phyloP scores from a whole-genome alignment of 768 basidiomycete species.

The Leccinum barrowsii region DNA sequence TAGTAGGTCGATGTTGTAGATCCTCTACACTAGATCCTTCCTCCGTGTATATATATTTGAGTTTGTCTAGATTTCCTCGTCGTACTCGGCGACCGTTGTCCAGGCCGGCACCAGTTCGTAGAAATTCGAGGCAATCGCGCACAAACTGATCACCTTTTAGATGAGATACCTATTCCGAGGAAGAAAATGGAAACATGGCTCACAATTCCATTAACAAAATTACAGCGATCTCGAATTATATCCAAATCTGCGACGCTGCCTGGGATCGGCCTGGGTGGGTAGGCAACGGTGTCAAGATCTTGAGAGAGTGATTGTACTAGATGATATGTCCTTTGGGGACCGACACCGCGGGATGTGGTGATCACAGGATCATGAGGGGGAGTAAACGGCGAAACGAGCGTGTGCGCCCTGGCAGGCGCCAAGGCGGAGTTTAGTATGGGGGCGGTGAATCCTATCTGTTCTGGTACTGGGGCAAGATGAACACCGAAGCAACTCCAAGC shows the following conservation, averaged over 20 bases:
- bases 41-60: conserved; percentile 82
- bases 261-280: conserved; percentile 78
- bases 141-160: conserved; percentile 58
- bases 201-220: conserved; percentile 73
- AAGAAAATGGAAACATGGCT: background rate
- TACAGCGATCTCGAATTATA: conserved; percentile 80
- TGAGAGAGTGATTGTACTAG: conserved; percentile 54
- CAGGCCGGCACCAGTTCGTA: conserved; percentile 80
- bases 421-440: conserved; percentile 66
- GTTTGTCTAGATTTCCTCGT: conserved; percentile 68
- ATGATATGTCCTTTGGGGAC: conserved; percentile 68
- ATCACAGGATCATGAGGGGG: conserved; percentile 40
- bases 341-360: conserved; percentile 55
- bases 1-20: conserved; percentile 2
- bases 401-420: conserved; percentile 44
- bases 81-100: conserved; percentile 73
- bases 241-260: conserved; percentile 89
- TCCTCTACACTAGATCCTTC: conserved; percentile 19
- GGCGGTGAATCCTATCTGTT: conserved; percentile 52
- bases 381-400: conserved; percentile 49
- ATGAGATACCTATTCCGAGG: background rate
- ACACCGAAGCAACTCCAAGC: background rate
- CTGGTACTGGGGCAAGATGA: conserved; percentile 47
- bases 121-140: conserved; percentile 90
- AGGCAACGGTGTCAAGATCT: conserved; percentile 59